phyloP scores from a whole-genome alignment of 2,329 filamentous ascomycete genomes.

The Cytospora mali region DNA sequence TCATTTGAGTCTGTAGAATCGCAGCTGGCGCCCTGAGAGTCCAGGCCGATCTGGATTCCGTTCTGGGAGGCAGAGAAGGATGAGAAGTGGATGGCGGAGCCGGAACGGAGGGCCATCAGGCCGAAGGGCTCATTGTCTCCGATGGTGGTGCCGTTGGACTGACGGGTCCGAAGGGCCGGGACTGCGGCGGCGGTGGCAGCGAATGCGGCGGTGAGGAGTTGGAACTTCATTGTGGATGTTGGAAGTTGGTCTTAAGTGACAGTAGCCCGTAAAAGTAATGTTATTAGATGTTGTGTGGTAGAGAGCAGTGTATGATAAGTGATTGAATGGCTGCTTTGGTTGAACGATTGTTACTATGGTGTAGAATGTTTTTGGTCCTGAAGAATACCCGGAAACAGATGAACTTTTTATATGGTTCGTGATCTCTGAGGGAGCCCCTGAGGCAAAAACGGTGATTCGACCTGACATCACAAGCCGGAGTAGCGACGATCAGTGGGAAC shows the following conservation, averaged over 20 bases:
- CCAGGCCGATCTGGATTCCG: conserved; percentile 48
- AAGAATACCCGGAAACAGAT: not conserved
- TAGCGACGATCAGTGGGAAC: not conserved
- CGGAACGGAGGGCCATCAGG: conserved; percentile 53
- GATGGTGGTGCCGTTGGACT: conserved; percentile 30
- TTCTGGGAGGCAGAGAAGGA: conserved; percentile 47
- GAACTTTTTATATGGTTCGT: not conserved
- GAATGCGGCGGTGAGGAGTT: conserved; percentile 58
- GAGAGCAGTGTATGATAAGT: conserved; percentile 5
- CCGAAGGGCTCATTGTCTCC: conserved; percentile 42
- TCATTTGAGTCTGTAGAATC: conserved; percentile 41
- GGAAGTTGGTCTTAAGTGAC: not conserved
- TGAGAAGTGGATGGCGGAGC: conserved; percentile 50
- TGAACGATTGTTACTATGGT: conserved; percentile 3
- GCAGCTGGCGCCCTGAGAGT: conserved; percentile 53
- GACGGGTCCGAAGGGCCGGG: conserved; percentile 32
- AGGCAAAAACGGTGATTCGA: not conserved
- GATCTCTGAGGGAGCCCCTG: not conserved
- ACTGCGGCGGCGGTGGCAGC: conserved; percentile 39
- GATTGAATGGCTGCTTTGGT: too few species aligned
- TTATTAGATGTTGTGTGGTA: conserved; percentile 1
- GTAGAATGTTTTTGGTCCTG: not conserved
- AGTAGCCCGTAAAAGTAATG: conserved; percentile 7
- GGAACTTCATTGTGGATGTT: conserved; percentile 41
- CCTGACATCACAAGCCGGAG: not conserved